These are phyloP conservation scores for Cyberlindnera nakhonratchasimensis DNA, from an alignment of 805 yeast genomes.

Conservation along the genomic window DNA sequence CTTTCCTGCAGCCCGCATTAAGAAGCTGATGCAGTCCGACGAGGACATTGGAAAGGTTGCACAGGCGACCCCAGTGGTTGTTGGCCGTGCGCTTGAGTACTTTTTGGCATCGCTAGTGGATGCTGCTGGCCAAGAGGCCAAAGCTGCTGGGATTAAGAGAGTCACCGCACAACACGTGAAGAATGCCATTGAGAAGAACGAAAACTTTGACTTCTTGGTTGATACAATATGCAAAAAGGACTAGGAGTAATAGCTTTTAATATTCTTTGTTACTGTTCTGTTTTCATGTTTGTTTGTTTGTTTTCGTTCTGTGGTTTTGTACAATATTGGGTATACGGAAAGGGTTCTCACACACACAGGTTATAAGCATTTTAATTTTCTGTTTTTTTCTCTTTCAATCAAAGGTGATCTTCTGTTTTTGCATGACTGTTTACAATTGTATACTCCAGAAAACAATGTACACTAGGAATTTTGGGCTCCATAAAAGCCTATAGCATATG, in stretches of 20 bases:
- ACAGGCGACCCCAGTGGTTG: conserved; percentile 97
- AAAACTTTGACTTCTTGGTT: conserved; percentile 88
- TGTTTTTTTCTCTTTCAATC: not conserved
- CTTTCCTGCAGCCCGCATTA: conserved; percentile 90
- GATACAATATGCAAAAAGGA: conserved; percentile 41
- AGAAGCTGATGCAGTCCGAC: conserved; percentile 95
- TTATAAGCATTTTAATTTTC: not conserved
- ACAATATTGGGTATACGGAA: too few relatives aligned
- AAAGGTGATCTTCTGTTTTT: not conserved
- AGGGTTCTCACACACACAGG: too few relatives aligned
- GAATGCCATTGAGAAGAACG: conserved; percentile 78
- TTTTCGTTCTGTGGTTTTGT: not conserved
- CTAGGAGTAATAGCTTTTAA: conserved; percentile 4
- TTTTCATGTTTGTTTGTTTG: not conserved
- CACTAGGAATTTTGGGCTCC: not conserved
- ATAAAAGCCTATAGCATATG: not conserved
- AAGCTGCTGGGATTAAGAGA: conserved; percentile 68
- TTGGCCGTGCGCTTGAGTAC: conserved; percentile 90
- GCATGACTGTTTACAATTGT: not conserved
- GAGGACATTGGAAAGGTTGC: conserved; percentile 99
- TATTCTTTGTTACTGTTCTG: not conserved
- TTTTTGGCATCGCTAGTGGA: conserved; percentile 88
- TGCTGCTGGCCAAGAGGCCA: conserved; percentile 76
- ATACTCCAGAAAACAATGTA: not conserved
- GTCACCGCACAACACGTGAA: conserved; percentile 81